Base-by-base conservation (phyloP, 805 yeast genomes). In the Helenozyma baotianmanensis region DNA sequence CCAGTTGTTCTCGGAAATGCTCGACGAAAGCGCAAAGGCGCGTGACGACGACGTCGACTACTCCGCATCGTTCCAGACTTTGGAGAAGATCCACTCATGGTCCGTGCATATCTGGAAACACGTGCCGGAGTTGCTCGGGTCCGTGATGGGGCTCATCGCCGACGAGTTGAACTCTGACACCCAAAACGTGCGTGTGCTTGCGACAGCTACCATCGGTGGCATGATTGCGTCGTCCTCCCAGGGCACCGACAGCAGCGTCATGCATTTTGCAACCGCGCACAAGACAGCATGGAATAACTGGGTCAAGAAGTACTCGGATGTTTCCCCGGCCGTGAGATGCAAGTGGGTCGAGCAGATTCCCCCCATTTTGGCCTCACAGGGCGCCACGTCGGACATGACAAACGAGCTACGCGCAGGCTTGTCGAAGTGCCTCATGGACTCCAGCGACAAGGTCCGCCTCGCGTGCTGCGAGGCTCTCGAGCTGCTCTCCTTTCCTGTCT, bases 111-210 rank as follows among this genome's bases (percentile, higher is more conserved):
- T 88, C 2, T 89, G 96, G 96, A 74, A 68, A 45, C 69, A 74
- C 32, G 79, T 78, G 0, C 96, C 96, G 0, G 92, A 82, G 29
- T 60, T 84, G 14, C 63, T 85, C 9, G 69, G 74, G 3, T 76
- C 92, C 1, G 82, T 83, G 0, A 75, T 84, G 68, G 92, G 95
- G 0, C 71, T 85, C 32, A 62, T 88, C 4, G 85, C 84, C 43
- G 87, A 84, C 47, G 95, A 88, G 44, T 60, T 88, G 25, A 77
- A 76, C 37, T 86, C 95, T 0, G 84, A 81, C 25, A 74, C 78
- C 43, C 77, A 74, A 19, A 55, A 64, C 11, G 65, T 83, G 13
- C 70, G 96, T 42, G 51, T 69, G 0, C 56, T 82, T 33, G 88
- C 95, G 0, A 82, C 94, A 0, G 74, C 74, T 27, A 74, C 92